Evolutionary conservation across 148 eudicot species (phyloP).

Genomic region (Euryodendron excelsum): DNA sequence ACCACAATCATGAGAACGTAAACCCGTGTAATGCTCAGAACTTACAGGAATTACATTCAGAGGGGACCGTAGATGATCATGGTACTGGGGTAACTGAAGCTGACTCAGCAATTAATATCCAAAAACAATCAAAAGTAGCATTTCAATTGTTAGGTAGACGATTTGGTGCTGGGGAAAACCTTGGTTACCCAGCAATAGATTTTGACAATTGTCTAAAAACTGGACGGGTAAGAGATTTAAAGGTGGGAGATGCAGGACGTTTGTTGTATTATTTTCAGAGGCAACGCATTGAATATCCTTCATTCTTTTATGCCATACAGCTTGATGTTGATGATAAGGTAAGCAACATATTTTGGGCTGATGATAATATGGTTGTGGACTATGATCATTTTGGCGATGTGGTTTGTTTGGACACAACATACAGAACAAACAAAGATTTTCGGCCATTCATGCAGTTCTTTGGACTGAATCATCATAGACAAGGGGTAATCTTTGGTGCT

Average conservation of each 20-base stretch:
- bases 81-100: constrained; percentile 2
- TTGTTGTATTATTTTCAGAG: constrained; percentile 25
- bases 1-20: constrained; percentile 30
- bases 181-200: background rate
- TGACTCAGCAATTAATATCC: background rate
- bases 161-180: constrained; percentile 5
- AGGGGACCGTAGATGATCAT: background rate
- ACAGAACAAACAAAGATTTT: constrained; percentile 11
- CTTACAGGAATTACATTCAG: background rate
- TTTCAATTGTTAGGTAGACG: constrained; percentile 17
- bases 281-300: constrained; percentile 22
- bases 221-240: constrained; percentile 14
- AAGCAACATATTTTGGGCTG: constrained; percentile 26
- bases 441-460: constrained; percentile 21
- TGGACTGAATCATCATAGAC: constrained; percentile 25
- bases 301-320: constrained; percentile 18
- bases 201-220: constrained; percentile 4
- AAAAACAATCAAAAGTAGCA: constrained; percentile 9
- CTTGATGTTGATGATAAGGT: constrained; percentile 27
- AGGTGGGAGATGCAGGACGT: constrained; percentile 21
- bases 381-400: constrained; percentile 24
- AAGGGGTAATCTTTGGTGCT: constrained; percentile 24
- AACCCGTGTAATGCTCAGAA: constrained; percentile 14
- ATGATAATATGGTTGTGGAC: constrained; percentile 24
- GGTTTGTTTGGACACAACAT: constrained; percentile 24